These are phyloP conservation scores for Podaxis sp. DNA, from an alignment of 768 basidiomycete species.

Conservation along the genomic window DNA sequence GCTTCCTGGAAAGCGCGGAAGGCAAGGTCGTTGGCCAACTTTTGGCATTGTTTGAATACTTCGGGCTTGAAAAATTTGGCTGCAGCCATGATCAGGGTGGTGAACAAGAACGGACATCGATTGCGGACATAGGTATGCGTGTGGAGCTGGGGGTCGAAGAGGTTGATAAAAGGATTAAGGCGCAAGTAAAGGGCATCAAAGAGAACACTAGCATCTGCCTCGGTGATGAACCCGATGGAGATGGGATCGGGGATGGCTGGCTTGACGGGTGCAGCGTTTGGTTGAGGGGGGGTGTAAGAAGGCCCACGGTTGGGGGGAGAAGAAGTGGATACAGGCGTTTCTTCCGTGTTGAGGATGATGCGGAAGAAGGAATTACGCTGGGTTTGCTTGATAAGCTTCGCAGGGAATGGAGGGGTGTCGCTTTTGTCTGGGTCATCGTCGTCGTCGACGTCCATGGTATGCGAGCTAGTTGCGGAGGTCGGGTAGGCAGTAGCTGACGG, in stretches of 20 bases:
- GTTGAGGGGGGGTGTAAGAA: constrained; percentile 40
- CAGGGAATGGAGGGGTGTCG: constrained; percentile 70
- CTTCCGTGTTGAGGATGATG: constrained; percentile 78
- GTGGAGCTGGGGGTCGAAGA: constrained; percentile 88
- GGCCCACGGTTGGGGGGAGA: constrained; percentile 32
- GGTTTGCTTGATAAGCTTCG: constrained; percentile 73
- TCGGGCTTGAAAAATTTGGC: constrained; percentile 81
- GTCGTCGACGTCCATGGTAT: constrained; percentile 53
- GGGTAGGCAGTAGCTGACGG: constrained; percentile 32
- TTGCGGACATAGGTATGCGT: constrained; percentile 77
- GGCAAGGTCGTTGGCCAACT: constrained; percentile 73
- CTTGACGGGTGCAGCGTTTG: constrained; percentile 37
- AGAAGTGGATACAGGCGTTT: constrained; percentile 37
- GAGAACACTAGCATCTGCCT: constrained; percentile 66
- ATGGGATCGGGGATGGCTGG: constrained; percentile 64
- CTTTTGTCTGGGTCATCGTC: constrained; percentile 62
- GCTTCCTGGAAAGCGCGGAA: constrained; percentile 74
- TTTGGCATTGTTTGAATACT: constrained; percentile 65
- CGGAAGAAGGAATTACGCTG: constrained; percentile 77
- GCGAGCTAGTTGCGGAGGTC: constrained; percentile 35
- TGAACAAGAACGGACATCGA: constrained; percentile 82
- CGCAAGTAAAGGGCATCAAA: constrained; percentile 82
- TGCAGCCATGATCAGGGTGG: constrained; percentile 79
- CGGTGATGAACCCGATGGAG: constrained; percentile 65
- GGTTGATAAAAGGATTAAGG: constrained; percentile 85